phyloP scores from a whole-genome alignment of 208 protist species.

The Wallacemonas sp. region DNA sequence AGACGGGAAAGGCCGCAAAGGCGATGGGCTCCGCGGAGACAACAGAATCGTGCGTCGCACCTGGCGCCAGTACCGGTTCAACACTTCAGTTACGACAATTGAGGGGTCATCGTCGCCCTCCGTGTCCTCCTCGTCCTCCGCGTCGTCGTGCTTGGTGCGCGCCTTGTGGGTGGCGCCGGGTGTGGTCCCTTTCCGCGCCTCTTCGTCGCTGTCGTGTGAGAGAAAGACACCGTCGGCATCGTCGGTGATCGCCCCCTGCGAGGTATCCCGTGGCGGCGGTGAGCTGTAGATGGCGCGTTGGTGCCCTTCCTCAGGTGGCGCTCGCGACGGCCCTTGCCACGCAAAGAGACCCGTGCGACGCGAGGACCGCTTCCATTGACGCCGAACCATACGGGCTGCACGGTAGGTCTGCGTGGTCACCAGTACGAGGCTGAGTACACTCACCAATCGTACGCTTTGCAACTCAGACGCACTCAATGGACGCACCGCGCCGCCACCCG shows the following conservation, averaged over 20 bases:
- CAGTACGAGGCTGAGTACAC: not conserved
- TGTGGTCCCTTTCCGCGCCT: too few species aligned
- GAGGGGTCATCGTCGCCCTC: too few species aligned
- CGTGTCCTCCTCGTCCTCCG: constrained; percentile 20
- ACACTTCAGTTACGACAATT: constrained; percentile 27
- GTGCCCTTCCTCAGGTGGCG: not conserved
- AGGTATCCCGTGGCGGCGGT: too few species aligned
- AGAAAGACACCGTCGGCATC: too few species aligned
- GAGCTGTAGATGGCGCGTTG: too few species aligned
- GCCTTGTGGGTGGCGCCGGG: not conserved
- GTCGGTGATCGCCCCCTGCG: not conserved
- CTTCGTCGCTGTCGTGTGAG: too few species aligned
- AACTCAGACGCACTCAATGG: not conserved
- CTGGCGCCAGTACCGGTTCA: constrained; percentile 43
- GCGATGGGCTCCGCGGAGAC: constrained; percentile 21
- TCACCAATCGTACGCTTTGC: not conserved
- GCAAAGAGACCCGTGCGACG: not conserved
- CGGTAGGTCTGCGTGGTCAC: constrained; percentile 2
- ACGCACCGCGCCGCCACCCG: not conserved
- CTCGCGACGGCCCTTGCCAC: not conserved
- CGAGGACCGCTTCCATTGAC: not conserved
- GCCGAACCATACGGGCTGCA: not conserved
- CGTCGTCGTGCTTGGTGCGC: not conserved
- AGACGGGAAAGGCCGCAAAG: constrained; percentile 1
- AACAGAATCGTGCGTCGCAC: constrained; percentile 27